These are phyloP conservation scores for Paecilomyces formosus DNA, from an alignment of 2,329 filamentous ascomycete species.

Conservation along the genomic window DNA sequence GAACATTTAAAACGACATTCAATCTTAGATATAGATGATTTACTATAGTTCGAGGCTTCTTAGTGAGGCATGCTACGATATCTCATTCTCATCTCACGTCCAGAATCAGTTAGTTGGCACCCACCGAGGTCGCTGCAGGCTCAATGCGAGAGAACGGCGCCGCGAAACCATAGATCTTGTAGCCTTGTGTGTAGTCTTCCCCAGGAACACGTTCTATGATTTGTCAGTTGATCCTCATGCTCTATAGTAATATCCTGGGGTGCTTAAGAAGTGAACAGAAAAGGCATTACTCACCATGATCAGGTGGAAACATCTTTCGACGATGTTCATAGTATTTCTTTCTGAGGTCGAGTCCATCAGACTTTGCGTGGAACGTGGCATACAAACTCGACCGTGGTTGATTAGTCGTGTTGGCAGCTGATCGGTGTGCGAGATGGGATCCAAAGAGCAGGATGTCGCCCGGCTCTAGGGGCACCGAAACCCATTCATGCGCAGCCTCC, in stretches of 20 bases:
- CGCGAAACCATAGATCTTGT: conserved; percentile 16
- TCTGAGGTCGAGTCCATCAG: conserved; percentile 13
- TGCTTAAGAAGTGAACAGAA: neutral
- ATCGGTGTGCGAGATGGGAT: conserved; percentile 26
- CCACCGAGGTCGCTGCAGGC: neutral
- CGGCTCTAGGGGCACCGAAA: conserved; percentile 19
- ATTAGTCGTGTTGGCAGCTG: conserved; percentile 18
- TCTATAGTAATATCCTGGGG: neutral
- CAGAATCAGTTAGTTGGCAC: too few species aligned
- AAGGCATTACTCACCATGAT: conserved; percentile 14
- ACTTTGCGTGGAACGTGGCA: conserved; percentile 18
- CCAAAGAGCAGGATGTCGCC: conserved; percentile 26
- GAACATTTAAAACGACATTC: too few species aligned
- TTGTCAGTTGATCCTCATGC: neutral
- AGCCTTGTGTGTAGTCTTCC: conserved; percentile 14
- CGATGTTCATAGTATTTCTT: conserved; percentile 17
- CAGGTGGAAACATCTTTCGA: conserved; percentile 16
- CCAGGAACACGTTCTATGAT: conserved; percentile 13
- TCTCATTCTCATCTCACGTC: too few species aligned
- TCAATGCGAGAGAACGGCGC: conserved; percentile 13
- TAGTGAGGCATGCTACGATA: too few species aligned
- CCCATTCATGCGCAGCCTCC: conserved; percentile 24
- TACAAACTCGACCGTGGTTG: conserved; percentile 17
- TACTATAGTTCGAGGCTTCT: too few species aligned
- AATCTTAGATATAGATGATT: too few species aligned